These are phyloP conservation scores for Ophiostoma sp. DNA, from an alignment of 2,329 filamentous ascomycete species.

Conservation along the genomic window DNA sequence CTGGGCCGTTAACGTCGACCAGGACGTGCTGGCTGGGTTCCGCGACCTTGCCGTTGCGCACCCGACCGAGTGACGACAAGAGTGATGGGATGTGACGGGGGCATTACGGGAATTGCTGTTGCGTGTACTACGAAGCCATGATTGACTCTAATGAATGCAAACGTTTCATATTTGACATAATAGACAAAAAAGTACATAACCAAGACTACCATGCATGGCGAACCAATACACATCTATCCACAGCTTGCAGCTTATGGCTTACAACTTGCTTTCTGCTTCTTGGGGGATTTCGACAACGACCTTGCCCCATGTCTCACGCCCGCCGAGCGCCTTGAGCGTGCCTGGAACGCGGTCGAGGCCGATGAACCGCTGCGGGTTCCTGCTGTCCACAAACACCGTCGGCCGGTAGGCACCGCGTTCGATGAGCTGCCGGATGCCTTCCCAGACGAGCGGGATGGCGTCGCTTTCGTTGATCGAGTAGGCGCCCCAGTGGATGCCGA, in stretches of 20 bases:
- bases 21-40: slow-evolving; percentile 64
- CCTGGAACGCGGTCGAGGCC: slow-evolving; percentile 52
- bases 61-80: background rate
- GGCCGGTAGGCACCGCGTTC: slow-evolving; percentile 70
- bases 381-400: slow-evolving; percentile 65
- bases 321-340: slow-evolving; percentile 50
- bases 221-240: background rate
- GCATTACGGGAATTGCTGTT: background rate
- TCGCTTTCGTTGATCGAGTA: slow-evolving; percentile 70
- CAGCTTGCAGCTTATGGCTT: background rate
- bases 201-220: background rate
- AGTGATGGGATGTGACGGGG: too few species aligned
- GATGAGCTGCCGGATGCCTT: slow-evolving; percentile 73
- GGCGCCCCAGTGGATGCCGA: slow-evolving; percentile 87
- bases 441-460: slow-evolving; percentile 69
- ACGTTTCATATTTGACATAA: background rate
- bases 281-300: slow-evolving; percentile 84
- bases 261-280: slow-evolving; percentile 54
- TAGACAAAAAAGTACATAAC: background rate
- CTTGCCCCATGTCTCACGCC: slow-evolving; percentile 88
- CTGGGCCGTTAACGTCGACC: slow-evolving; percentile 70
- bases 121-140: background rate
- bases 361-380: slow-evolving; percentile 48
- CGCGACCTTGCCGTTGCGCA: slow-evolving; percentile 32
- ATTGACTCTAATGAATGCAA: background rate